Evolutionary conservation across 225 moss, liverwort and hornwort species (phyloP).

Genomic region (Bryoerythrophyllum caledonicum): DNA sequence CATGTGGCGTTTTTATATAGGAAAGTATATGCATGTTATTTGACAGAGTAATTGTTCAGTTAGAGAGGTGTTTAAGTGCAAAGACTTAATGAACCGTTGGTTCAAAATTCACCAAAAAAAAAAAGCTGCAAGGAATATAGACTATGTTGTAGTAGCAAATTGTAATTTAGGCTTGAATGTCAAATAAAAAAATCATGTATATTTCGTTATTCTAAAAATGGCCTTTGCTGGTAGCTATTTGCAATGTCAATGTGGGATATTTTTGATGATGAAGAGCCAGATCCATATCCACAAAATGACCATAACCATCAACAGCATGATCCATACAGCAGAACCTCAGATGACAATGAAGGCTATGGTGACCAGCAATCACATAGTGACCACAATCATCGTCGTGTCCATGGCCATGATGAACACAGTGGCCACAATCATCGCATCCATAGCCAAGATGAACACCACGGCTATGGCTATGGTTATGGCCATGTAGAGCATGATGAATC

Average conservation of each 20-base stretch:
- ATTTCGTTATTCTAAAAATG: neutral
- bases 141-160: neutral
- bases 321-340: slow-evolving; percentile 12
- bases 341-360: slow-evolving; percentile 13
- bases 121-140: neutral
- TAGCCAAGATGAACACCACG: neutral
- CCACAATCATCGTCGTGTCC: slow-evolving; percentile 26
- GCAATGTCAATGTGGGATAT: slow-evolving; percentile 47
- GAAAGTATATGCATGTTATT: too few species aligned
- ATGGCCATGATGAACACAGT: neutral
- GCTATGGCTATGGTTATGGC: neutral
- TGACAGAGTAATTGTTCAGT: neutral
- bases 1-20: too few species aligned
- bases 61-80: neutral
- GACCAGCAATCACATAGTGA: neutral
- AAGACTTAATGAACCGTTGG: neutral
- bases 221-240: neutral
- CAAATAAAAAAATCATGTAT: neutral
- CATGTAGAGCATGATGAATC: neutral
- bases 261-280: slow-evolving; percentile 23
- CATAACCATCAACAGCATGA: neutral
- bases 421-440: slow-evolving; percentile 26
- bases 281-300: slow-evolving; percentile 13
- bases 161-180: neutral
- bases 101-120: neutral